Base-by-base conservation (phyloP, 495 filamentous ascomycete genomes). In the Sporormia fimetaria region DNA sequence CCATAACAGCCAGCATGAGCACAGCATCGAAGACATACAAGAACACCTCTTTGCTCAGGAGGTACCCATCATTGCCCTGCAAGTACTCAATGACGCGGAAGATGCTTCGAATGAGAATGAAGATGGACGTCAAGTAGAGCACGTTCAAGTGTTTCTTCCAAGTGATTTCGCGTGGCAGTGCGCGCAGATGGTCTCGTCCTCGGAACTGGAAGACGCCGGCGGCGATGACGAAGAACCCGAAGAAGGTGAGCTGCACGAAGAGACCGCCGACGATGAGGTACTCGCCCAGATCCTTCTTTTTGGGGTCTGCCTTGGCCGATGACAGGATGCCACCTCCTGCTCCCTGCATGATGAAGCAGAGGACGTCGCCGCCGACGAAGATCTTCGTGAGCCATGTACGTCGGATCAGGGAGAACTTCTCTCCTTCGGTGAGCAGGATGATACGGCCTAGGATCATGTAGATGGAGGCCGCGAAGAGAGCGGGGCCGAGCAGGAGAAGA, bases 1-100 rank as follows among this genome's bases (percentile, higher is more conserved):
- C 42, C 56, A 73, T 68, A 12, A 68, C 70, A 0, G 54, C 5
- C 16, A 74, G 49, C 76, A 84, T 81, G 29, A 74, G 47, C 29
- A 66, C 31, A 10, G 67, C 61, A 52, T 84, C 78, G 44, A 82
- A 81, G 2, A 76, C 49, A 50, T 80, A 83, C 37, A 81, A 51
- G 42, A 70, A 72, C 33, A 64, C 67, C 58, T 83, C 78, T 27
- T 73, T 63, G 12, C 35, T 50, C 44, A 78, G 52, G 20, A 74
- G 21, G 43, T 59, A 66, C 5, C 75, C 74, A 8, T 65, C 59
- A 24, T 67, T 55, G 0, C 80, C 77, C 54, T 72, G 59, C 0
- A 68, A 16, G 40, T 76, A 84, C 60, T 83, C 80, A 9, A 77
- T 58, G 14, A 77, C 63, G 17, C 80, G 66, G 49, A 80, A 72